These are phyloP conservation scores for Zygoascus biomembranicola DNA, from an alignment of 805 yeast species.

Conservation along the genomic window DNA sequence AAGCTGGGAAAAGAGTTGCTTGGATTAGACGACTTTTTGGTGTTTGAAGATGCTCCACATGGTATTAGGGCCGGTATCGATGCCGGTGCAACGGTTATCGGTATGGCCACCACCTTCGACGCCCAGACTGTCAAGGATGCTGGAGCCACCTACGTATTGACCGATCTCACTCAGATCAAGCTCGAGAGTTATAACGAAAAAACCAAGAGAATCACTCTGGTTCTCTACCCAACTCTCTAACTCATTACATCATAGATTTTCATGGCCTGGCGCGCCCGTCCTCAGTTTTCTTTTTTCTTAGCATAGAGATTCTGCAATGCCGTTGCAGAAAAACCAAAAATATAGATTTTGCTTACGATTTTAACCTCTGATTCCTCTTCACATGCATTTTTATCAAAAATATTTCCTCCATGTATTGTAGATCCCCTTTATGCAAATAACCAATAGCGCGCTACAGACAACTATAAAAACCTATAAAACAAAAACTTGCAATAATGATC, in stretches of 20 bases:
- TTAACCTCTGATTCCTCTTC: too few species aligned
- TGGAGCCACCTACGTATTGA: slow-evolving; percentile 78
- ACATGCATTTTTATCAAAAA: too few species aligned
- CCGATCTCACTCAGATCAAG: slow-evolving; percentile 56
- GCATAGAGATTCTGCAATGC: background rate
- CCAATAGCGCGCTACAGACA: background rate
- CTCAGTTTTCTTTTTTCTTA: background rate
- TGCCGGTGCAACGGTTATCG: slow-evolving; percentile 76
- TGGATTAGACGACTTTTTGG: slow-evolving; percentile 35
- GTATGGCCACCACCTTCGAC: slow-evolving; percentile 73
- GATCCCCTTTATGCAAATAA: background rate
- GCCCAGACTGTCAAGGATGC: slow-evolving; percentile 59
- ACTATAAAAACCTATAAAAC: background rate
- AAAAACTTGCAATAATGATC: too few species aligned
- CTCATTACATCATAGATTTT: background rate
- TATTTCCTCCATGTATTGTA: background rate
- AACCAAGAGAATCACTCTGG: slow-evolving; percentile 21
- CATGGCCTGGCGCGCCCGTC: background rate
- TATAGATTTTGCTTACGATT: too few species aligned
- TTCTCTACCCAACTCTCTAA: slow-evolving; percentile 1
- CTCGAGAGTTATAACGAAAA: slow-evolving; percentile 44
- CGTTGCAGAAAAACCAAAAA: background rate
- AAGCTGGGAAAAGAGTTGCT: slow-evolving; percentile 31
- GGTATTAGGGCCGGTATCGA: slow-evolving; percentile 78
- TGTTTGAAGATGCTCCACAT: slow-evolving; percentile 86